Evolutionary conservation across 257 asterid genomes (phyloP), one percentile per base, ranked within the genome.

Genomic region (Penstemon eatonii): DNA sequence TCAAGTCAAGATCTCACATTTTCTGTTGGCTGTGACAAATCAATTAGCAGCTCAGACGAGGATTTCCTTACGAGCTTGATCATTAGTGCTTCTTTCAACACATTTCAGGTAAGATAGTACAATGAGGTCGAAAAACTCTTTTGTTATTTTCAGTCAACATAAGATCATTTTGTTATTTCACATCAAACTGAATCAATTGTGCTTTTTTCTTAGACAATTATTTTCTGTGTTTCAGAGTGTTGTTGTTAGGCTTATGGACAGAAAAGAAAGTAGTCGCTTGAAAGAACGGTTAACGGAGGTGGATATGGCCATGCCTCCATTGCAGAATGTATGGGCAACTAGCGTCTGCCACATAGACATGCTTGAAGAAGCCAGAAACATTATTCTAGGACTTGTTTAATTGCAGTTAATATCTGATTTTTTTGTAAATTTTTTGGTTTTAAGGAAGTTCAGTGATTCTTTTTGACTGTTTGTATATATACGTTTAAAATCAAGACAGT

Each of bases 251-350:
- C 58, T 63, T 49, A 80, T 92, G 90, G 89, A 87, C 74, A 52
- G 77, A 47, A 71, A 72, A 54, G 71, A 70, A 60, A 9, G 33
- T 10, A 49, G 52, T 53, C 53, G 71, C 71, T 56, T 86, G 73
- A 82, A 76, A 63, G 80, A 79, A 65, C 76, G 76, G 13, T 56
- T 88, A 50, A 54, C 49, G 3, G 81, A 76, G 69, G 45, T 74
- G 73, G 84, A 71, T 43, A 75, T 85, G 74, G 19, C 61, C 1
- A 47, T 81, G 73, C 95, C 81, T 44, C 82, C 85, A 4, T 33
- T 83, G 83, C 81, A 65, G 61, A 88, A 90, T 73, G 67, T 92
- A 8, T 82, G 88, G 93, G 89, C 82, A 7, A 75, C 83, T 0
- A 76, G 80, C 9, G 80, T 86, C 51, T 19, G 63, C 74, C 85